phyloP scores from a whole-genome alignment of 805 yeast genomes.

The Phaffomyces antillensis region DNA sequence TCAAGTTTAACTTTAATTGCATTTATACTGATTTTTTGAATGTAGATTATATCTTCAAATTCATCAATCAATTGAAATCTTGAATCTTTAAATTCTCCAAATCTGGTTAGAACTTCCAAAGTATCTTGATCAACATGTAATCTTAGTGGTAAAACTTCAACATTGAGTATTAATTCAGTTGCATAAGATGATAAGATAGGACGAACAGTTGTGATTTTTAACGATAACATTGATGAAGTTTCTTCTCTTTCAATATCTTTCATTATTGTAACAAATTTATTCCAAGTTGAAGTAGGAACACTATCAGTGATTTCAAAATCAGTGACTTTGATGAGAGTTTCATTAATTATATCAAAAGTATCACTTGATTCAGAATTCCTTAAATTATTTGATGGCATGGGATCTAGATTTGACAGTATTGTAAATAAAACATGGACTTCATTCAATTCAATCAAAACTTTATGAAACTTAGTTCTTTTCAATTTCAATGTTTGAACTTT shows the following conservation, averaged over 20 bases:
- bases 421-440: slow-evolving; percentile 43
- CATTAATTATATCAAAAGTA: slow-evolving; percentile 39
- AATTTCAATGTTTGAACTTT: slow-evolving; percentile 43
- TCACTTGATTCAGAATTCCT: background rate
- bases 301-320: slow-evolving; percentile 65
- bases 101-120: slow-evolving; percentile 72
- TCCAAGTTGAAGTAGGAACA: slow-evolving; percentile 86
- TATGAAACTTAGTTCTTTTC: slow-evolving; percentile 57
- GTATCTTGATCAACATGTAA: slow-evolving; percentile 92
- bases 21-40: slow-evolving; percentile 61
- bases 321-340: slow-evolving; percentile 40
- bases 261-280: slow-evolving; percentile 67
- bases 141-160: slow-evolving; percentile 63
- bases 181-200: slow-evolving; percentile 62
- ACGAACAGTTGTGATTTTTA: slow-evolving; percentile 50
- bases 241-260: slow-evolving; percentile 61
- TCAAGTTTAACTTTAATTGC: slow-evolving; percentile 64
- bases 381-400: slow-evolving; percentile 21
- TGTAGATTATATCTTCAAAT: slow-evolving; percentile 56
- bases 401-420: slow-evolving; percentile 42
- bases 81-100: slow-evolving; percentile 70
- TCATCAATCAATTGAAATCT: slow-evolving; percentile 55
- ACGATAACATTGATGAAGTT: slow-evolving; percentile 54
- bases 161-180: slow-evolving; percentile 52
- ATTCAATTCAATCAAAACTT: slow-evolving; percentile 47